Conservation (phyloP, 1,139 yeast genomes). For the Pichia sp. region DNA sequence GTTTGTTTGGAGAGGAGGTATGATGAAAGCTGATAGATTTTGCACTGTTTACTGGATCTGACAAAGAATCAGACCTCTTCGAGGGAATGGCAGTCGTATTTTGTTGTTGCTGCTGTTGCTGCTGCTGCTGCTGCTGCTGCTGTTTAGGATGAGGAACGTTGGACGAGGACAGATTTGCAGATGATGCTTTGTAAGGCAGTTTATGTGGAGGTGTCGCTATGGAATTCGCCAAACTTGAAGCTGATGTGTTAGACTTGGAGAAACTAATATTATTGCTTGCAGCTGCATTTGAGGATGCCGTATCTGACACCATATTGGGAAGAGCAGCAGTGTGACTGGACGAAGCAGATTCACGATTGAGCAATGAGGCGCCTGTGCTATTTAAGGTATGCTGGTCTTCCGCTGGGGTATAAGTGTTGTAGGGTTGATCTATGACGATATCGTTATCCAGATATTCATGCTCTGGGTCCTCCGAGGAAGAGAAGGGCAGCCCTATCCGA, state of each 20-base stretch:
- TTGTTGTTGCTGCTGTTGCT: neutral
- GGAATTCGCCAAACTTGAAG: slow-evolving; percentile 4
- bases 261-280: neutral
- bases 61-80: neutral
- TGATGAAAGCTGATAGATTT: neutral
- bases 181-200: slow-evolving; percentile 1
- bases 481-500: slow-evolving; percentile 11
- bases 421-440: neutral
- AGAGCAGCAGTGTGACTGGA: neutral
- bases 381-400: neutral
- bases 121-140: neutral
- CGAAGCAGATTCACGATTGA: neutral
- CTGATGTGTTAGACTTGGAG: slow-evolving; percentile 2
- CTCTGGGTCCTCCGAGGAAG: neutral
- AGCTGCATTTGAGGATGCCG: neutral
- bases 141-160: neutral
- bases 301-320: neutral
- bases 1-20: slow-evolving; percentile 10
- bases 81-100: neutral
- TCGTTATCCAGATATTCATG: neutral
- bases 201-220: neutral
- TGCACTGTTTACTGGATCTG: neutral
- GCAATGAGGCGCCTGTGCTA: neutral
- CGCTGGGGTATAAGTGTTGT: neutral
- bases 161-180: neutral